These are phyloP conservation scores for Saccharum officinarum DNA, from an alignment of 176 grass and related monocot species.

Conservation along the genomic window DNA sequence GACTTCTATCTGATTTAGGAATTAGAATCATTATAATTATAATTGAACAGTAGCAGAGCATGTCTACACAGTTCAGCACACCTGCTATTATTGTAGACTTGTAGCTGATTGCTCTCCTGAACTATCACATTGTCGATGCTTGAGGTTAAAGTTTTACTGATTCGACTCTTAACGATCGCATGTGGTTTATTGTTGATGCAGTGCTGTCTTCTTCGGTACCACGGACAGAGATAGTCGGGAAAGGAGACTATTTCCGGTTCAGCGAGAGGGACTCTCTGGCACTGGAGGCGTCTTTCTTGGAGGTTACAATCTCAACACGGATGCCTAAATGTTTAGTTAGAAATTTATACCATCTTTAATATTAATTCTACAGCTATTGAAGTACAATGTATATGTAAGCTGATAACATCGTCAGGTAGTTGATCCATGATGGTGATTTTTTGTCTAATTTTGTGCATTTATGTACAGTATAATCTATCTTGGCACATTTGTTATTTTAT, in stretches of 20 bases:
- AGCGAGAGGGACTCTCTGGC: constrained; percentile 92
- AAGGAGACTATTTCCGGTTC: constrained; percentile 96
- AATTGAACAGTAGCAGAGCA: background rate
- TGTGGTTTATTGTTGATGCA: constrained; percentile 31
- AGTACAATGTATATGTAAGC: background rate
- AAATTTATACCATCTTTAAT: background rate
- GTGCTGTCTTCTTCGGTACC: constrained; percentile 85
- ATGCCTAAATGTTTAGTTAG: background rate
- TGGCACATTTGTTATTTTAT: background rate
- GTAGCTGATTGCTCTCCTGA: background rate
- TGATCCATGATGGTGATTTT: background rate
- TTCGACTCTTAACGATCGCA: background rate
- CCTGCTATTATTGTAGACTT: background rate
- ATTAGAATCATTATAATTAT: background rate
- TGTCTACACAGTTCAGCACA: background rate
- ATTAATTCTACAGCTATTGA: background rate
- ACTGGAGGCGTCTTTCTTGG: constrained; percentile 90
- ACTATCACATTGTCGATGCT: background rate
- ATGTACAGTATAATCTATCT: background rate
- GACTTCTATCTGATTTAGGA: background rate
- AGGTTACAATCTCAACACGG: constrained; percentile 40
- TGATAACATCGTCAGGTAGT: background rate
- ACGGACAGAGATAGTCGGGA: constrained; percentile 77
- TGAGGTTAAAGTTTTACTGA: background rate
- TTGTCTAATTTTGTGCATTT: background rate